Evolutionary conservation across 495 filamentous ascomycete species (phyloP), one percentile per base, ranked within the genome.

Genomic region (Lepidopterella palustris): DNA sequence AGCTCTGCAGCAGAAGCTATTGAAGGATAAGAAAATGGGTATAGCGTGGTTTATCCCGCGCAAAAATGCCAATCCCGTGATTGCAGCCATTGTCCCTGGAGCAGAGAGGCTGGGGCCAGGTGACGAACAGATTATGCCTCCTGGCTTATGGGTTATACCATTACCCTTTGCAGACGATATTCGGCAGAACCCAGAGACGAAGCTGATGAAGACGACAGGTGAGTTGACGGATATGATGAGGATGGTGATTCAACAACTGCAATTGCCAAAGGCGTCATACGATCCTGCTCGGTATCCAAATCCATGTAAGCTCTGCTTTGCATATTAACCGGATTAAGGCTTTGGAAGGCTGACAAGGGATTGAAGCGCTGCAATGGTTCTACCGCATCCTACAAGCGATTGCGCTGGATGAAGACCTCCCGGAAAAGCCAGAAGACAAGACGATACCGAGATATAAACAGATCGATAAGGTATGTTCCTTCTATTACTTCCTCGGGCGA

Each of bases 161-260:
- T 79, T 97, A 9, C 95, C 95, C 0, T 97, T 87, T 59, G 89
- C 87, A 18, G 95, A 99, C 62, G 95, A 99, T 69, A 79, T 97
- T 54, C 84, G 95, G 31, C 79, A 85, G 50, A 82, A 84, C 35
- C 87, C 88, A 0, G 84, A 87, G 11, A 77, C 82, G 2, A 74
- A 75, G n/a, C 59, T 81, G 4, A 71, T 80, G 9, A 74, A 74
- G 32, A 80, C 88, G 0, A 82, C 89, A 0, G 84, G 92, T 48
- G 65, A 78, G 4, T 75, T 97, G 1, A 86, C 86, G 11, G 89
- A 96, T 67, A 73, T 73, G 29, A 97, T 97, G 95, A 78, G 87
- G 18, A 77, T 77, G 9, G 79, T 96, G 6, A 77, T 97, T 5
- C 84, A 90, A 65, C 89, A 96, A 66, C 73, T 99, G 10, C 91